Conservation (phyloP, 164 flowering plant species). For the Tetracentron sinense region DNA sequence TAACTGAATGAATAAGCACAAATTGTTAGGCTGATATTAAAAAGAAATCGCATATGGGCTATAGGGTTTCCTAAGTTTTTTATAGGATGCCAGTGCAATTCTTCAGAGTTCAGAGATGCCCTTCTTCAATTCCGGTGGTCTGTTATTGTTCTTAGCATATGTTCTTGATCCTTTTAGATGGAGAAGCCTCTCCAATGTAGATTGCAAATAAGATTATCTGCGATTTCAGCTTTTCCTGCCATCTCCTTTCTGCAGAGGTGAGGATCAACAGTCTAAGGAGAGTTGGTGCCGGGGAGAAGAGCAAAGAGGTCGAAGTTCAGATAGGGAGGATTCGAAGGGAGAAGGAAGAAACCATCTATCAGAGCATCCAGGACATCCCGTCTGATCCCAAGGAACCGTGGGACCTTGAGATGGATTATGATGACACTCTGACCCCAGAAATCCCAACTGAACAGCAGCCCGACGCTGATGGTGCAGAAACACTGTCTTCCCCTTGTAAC, state of each 20-base stretch:
- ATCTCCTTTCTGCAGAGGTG: slow-evolving; percentile 60
- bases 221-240: slow-evolving; percentile 20
- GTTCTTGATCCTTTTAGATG: neutral
- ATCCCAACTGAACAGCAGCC: slow-evolving; percentile 74
- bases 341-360: slow-evolving; percentile 62
- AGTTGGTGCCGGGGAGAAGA: slow-evolving; percentile 62
- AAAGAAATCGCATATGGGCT: no score
- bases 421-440: slow-evolving; percentile 77
- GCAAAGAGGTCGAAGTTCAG: slow-evolving; percentile 88
- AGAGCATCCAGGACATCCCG: slow-evolving; percentile 53
- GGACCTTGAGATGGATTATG: slow-evolving; percentile 95
- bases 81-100: no score
- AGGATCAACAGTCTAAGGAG: slow-evolving; percentile 46
- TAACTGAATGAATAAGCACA: no score
- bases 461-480: slow-evolving; percentile 44
- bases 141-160: no score
- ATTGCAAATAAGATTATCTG: slow-evolving; percentile 10
- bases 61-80: no score
- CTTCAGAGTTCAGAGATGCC: no score
- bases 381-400: slow-evolving; percentile 84
- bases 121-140: no score
- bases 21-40: no score
- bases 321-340: slow-evolving; percentile 64
- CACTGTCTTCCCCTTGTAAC: slow-evolving; percentile 12
- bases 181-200: neutral